Conservation (phyloP, 2,329 filamentous ascomycete genomes). For the Thelonectria blattea region DNA sequence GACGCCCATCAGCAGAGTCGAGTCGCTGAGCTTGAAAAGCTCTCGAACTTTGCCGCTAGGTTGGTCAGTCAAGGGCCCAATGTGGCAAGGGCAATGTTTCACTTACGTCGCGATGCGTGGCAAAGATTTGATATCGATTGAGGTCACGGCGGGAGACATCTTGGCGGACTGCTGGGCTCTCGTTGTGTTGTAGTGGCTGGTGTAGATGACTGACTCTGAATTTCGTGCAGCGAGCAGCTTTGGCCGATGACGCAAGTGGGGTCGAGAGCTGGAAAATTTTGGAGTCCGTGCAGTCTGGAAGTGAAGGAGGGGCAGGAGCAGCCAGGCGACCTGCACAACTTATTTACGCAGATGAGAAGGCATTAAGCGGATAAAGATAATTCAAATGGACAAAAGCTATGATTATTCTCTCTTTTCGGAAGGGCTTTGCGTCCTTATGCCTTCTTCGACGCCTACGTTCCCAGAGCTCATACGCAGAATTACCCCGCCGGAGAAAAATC, state of each 20-base stretch:
- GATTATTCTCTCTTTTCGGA: no score
- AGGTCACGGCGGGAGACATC: not conserved
- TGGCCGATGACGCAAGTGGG: not conserved
- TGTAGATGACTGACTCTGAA: not conserved
- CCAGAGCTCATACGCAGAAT: no score
- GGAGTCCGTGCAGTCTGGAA: not conserved
- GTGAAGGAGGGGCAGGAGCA: no score
- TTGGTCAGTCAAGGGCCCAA: not conserved
- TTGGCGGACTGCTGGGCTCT: not conserved
- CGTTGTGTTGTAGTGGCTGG: not conserved
- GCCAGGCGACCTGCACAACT: no score
- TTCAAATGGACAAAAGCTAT: no score
- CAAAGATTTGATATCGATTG: not conserved
- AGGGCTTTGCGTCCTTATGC: no score
- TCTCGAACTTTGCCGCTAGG: constrained; percentile 74
- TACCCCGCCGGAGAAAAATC: no score
- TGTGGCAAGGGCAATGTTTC: not conserved
- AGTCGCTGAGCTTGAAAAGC: constrained; percentile 75
- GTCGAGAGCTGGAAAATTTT: not conserved
- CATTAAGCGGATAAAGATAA: no score
- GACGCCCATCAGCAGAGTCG: constrained; percentile 79
- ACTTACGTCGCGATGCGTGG: not conserved
- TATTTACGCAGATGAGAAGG: no score
- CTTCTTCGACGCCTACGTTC: no score
- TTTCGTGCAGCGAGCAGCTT: not conserved